Percentiles rank a stretch among this genome's conserved stretches.
Evolutionary conservation across 73 alveolate genomes (phyloP).

Genomic region (Symbiodinium natans): DNA sequence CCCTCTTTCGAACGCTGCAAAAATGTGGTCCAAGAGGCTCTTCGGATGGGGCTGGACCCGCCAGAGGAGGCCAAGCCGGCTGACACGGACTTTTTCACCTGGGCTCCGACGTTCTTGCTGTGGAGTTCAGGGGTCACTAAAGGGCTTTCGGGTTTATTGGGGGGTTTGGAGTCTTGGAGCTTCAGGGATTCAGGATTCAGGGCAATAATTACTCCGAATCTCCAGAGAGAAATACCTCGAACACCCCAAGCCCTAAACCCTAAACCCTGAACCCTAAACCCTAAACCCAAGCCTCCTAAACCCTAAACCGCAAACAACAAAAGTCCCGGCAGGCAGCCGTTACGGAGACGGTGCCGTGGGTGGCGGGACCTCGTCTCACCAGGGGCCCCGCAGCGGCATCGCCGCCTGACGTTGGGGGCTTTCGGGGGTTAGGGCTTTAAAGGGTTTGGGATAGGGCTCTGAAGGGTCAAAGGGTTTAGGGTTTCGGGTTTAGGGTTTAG

Average conservation of each 20-base stretch:
- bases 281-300: too few species aligned
- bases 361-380: background rate
- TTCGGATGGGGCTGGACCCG: conserved; percentile 23
- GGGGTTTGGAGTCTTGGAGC: background rate
- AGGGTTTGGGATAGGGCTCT: too few species aligned
- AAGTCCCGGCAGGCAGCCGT: too few species aligned
- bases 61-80: background rate
- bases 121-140: too few species aligned
- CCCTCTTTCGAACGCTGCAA: too few species aligned
- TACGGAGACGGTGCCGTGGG: background rate
- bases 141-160: too few species aligned
- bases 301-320: too few species aligned
- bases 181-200: background rate
- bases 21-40: background rate
- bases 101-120: too few species aligned
- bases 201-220: too few species aligned
- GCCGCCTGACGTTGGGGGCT: background rate
- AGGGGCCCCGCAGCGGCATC: conserved; percentile 40
- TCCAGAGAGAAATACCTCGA: too few species aligned
- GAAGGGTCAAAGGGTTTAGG: background rate
- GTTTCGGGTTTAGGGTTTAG: background rate
- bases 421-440: background rate
- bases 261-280: too few species aligned
- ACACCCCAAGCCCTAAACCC: too few species aligned
- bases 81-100: conserved; percentile 31